Evolutionary conservation across 2,329 filamentous ascomycete species (phyloP).

Genomic region (Claviceps sp.): DNA sequence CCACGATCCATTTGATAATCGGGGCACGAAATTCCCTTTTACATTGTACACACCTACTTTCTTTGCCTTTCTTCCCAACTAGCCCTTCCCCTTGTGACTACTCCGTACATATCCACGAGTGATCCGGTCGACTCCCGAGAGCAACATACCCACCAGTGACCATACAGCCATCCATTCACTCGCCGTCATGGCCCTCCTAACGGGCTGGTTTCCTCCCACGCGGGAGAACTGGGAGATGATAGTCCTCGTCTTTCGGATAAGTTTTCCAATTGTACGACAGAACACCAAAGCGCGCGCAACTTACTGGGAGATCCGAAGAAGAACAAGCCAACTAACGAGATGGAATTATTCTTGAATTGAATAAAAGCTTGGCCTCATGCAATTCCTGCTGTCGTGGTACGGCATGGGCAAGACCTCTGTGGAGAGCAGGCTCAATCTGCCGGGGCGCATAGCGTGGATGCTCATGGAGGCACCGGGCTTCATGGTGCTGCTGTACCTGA

Average conservation of each 20-base stretch:
- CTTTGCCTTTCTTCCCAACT: no score
- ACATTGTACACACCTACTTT: no score
- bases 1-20: no score
- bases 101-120: no score
- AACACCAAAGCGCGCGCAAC: neutral
- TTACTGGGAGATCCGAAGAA: no score
- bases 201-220: conserved; percentile 44
- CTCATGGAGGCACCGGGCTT: conserved; percentile 78
- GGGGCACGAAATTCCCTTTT: no score
- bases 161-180: no score
- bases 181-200: conserved; percentile 26
- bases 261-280: conserved; percentile 34
- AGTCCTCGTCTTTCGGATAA: conserved; percentile 37
- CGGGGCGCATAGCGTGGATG: conserved; percentile 76
- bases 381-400: conserved; percentile 72
- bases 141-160: no score
- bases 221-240: conserved; percentile 43
- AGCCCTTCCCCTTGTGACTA: no score
- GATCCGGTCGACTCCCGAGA: no score
- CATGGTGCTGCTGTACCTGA: conserved; percentile 64
- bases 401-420: conserved; percentile 87
- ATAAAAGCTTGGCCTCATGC: conserved; percentile 50
- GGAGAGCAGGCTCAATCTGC: conserved; percentile 64
- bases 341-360: neutral
- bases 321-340: no score